Conservation (phyloP, 2,329 filamentous ascomycete genomes). For the Exophiala viscosa region DNA sequence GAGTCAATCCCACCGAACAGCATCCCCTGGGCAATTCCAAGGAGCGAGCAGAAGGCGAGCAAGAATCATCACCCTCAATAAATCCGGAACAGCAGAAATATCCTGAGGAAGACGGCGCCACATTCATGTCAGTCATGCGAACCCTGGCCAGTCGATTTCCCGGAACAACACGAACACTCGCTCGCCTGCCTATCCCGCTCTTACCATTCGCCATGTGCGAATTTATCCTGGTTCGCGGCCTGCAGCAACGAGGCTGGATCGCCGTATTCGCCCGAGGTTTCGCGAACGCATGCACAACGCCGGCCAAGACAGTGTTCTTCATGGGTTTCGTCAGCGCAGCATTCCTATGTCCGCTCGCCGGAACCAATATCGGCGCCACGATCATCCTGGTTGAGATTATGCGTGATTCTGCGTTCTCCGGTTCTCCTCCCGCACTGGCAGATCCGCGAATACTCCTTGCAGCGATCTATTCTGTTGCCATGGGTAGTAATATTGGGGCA, state of each 20-base stretch:
- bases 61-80: not conserved
- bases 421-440: constrained; percentile 10
- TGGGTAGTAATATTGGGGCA: constrained; percentile 30
- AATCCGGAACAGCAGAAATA: not conserved
- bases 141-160: constrained; percentile 21
- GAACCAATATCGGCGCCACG: constrained; percentile 30
- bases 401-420: constrained; percentile 22
- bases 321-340: constrained; percentile 27
- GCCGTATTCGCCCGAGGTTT: constrained; percentile 25
- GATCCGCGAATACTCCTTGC: constrained; percentile 20
- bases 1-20: not conserved
- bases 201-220: constrained; percentile 30
- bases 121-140: constrained; percentile 15
- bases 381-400: constrained; percentile 31
- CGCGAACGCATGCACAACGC: constrained; percentile 24
- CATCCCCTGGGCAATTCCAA: not conserved
- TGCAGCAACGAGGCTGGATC: constrained; percentile 28
- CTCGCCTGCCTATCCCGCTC: constrained; percentile 24
- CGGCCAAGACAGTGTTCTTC: constrained; percentile 26
- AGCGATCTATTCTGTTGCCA: constrained; percentile 25
- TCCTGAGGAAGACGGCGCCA: not conserved
- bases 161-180: constrained; percentile 20
- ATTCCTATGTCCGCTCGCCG: constrained; percentile 27
- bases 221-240: constrained; percentile 29
- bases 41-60: not conserved